These are phyloP conservation scores for Dothideomycetes sp. DNA, from an alignment of 2,329 filamentous ascomycete species.

Conservation along the genomic window DNA sequence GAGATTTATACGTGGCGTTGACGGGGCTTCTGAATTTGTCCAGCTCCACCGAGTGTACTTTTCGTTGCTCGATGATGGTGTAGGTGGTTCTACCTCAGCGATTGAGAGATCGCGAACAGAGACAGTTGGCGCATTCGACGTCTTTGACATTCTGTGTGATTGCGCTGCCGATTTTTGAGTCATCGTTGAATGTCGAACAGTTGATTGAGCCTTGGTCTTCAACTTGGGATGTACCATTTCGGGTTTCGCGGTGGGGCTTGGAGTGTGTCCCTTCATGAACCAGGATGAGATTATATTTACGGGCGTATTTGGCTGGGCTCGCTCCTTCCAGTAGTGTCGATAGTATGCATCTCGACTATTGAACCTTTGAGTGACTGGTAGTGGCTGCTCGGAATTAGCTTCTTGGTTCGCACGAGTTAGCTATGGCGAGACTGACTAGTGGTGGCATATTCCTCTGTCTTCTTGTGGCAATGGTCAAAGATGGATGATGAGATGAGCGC, in stretches of 20 bases:
- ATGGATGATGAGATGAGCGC: slow-evolving; percentile 5
- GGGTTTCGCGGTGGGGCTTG: background rate
- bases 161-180: background rate
- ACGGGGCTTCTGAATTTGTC: slow-evolving; percentile 18
- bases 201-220: background rate
- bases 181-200: too few relatives aligned
- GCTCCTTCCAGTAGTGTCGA: background rate
- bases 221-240: slow-evolving; percentile 1
- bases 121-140: background rate
- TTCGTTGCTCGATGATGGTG: background rate
- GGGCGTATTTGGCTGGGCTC: slow-evolving; percentile 4
- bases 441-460: background rate
- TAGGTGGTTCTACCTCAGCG: slow-evolving; percentile 1
- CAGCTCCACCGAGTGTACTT: slow-evolving; percentile 14
- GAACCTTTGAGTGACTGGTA: background rate
- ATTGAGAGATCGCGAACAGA: slow-evolving; percentile 1
- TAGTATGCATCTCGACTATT: background rate
- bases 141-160: slow-evolving; percentile 3
- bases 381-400: too few relatives aligned
- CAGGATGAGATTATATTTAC: slow-evolving; percentile 1
- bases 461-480: background rate
- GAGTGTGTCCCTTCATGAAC: background rate
- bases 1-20: slow-evolving; percentile 15
- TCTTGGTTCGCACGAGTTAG: too few relatives aligned
- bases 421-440: background rate